Conservation (phyloP, 2,329 filamentous ascomycete species). For the Drechmeria coniospora region DNA sequence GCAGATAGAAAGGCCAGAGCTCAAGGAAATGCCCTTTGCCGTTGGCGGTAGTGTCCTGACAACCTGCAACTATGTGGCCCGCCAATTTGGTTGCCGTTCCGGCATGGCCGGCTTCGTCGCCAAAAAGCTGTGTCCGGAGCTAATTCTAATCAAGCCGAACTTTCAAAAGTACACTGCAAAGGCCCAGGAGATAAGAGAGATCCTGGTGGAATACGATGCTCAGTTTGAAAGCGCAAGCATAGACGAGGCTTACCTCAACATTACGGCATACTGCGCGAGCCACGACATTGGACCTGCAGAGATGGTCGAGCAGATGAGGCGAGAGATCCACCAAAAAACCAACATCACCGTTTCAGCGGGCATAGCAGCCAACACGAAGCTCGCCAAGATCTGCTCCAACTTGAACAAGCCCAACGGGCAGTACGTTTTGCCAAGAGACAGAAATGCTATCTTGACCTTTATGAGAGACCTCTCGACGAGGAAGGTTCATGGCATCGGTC, state of each 20-base stretch:
- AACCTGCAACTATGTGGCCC: constrained; percentile 73
- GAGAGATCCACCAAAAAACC: constrained; percentile 58
- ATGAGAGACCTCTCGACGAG: constrained; percentile 72
- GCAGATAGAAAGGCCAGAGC: constrained; percentile 65
- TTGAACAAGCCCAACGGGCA: constrained; percentile 95
- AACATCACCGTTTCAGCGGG: constrained; percentile 85
- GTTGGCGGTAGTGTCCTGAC: constrained; percentile 58
- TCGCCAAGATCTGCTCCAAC: constrained; percentile 93
- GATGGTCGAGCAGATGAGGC: constrained; percentile 61
- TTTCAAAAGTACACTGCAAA: constrained; percentile 87
- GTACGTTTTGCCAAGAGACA: constrained; percentile 57
- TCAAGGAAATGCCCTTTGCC: constrained; percentile 77
- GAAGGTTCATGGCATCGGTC: constrained; percentile 89
- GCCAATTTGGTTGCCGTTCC: constrained; percentile 79
- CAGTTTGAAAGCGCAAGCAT: constrained; percentile 88
- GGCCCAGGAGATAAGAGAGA: constrained; percentile 68
- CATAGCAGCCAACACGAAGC: constrained; percentile 80
- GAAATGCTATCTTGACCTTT: constrained; percentile 64
- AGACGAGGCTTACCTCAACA: constrained; percentile 92
- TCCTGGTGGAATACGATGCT: constrained; percentile 77
- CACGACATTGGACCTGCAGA: constrained; percentile 56
- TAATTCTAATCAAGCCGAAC: constrained; percentile 71
- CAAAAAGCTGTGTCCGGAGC: constrained; percentile 77
- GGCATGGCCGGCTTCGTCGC: constrained; percentile 96
- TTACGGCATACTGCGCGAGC: constrained; percentile 68